Evolutionary conservation across 495 filamentous ascomycete species (phyloP), one percentile per base, ranked within the genome.

Genomic region (Astrocystis sublimbata): DNA sequence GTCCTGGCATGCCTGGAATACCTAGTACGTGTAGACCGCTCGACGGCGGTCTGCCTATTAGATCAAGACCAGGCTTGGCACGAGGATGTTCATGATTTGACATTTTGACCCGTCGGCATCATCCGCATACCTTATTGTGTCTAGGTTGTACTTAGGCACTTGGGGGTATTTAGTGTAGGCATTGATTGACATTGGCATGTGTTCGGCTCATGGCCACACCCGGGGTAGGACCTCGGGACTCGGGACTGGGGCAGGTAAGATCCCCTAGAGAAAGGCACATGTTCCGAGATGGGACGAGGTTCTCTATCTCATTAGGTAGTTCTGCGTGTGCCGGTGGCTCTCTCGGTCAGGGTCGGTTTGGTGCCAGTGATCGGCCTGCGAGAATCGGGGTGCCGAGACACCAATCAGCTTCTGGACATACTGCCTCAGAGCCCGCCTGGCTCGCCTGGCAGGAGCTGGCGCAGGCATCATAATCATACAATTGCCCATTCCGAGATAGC

Each of bases 331-430:
- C 41, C 30, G 30, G 42, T 58, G 43, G 23, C 23, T 50, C 6
- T 33, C 30, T 46, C 38, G 47, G 47, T 53, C 41, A 19, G 28
- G 19, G 30, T 58, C 54, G 56, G 56, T 59, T n/a, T n/a, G n/a
- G n/a, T n/a, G n/a, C n/a, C 47, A 45, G 31, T 31, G 43, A 15
- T 45, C 58, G 45, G 33, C 28, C 58, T 49, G 57, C 19, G 57
- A 41, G 57, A 45, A 36, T 61, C 59, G 59, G 59, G 12, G 19
- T 41, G 26, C 49, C 38, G 59, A 54, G 28, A 13, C 15, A 46
- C 59, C 49, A 60, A 60, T 60, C 43, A 60, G 57, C 19, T n/a
- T 23, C 13, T 42, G n/a, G 17, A 42, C 30, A 35, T 55, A 24
- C 15, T 30, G 10, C n/a, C 6, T 17, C 26, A 19, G 5, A 13